phyloP scores from a whole-genome alignment of 2,329 filamentous ascomycete species.

The Lecanicillium sp. region DNA sequence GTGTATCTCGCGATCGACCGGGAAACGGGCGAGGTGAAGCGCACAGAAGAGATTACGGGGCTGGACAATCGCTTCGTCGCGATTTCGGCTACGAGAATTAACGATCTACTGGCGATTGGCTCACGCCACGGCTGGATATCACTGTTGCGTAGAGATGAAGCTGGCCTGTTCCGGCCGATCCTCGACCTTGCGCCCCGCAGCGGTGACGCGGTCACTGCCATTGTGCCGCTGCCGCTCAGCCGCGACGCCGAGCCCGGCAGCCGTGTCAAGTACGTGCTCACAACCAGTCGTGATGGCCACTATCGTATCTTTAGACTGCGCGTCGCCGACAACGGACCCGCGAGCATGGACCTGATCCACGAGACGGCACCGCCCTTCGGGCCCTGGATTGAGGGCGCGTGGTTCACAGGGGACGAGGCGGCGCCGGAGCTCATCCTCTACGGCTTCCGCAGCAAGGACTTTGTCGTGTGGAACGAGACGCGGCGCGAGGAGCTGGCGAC shows the following conservation, averaged over 20 bases:
- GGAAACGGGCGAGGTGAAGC: constrained; percentile 23
- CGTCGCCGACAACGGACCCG: constrained; percentile 17
- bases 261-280: constrained; percentile 48
- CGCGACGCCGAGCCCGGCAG: constrained; percentile 16
- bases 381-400: constrained; percentile 68
- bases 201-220: constrained; percentile 62
- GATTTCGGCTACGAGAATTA: constrained; percentile 39
- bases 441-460: constrained; percentile 74
- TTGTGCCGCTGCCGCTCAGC: constrained; percentile 41
- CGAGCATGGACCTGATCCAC: constrained; percentile 50
- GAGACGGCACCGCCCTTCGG: constrained; percentile 65
- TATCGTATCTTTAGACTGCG: constrained; percentile 58
- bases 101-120: constrained; percentile 44
- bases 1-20: constrained; percentile 36
- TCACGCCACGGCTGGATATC: constrained; percentile 47
- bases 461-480: constrained; percentile 76
- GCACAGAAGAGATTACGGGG: constrained; percentile 26
- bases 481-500: constrained; percentile 61
- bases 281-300: constrained; percentile 70
- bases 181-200: constrained; percentile 35
- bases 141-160: constrained; percentile 22
- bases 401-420: constrained; percentile 38
- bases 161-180: constrained; percentile 23
- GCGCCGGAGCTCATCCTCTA: constrained; percentile 60
- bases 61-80: constrained; percentile 45